Conservation (phyloP, 169 alveolate genomes). For the Amoebophrya sp. region DNA sequence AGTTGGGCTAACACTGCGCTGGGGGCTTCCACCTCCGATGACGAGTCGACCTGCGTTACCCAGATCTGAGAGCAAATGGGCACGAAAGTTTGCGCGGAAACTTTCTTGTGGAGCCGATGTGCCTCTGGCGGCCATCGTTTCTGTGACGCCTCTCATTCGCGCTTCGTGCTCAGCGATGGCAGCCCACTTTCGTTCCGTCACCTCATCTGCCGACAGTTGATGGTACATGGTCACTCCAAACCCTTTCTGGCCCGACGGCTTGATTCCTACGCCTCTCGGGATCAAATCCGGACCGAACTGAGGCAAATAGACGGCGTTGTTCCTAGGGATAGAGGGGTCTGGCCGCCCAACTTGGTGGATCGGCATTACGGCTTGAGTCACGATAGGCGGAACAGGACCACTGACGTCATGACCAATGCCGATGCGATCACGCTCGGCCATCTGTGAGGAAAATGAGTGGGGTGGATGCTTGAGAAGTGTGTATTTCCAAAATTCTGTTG, state of each 20-base stretch:
- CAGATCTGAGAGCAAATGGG: too few species aligned
- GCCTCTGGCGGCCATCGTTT: too few species aligned
- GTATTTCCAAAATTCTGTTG: too few species aligned
- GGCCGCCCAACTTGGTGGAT: not conserved
- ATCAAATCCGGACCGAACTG: not conserved
- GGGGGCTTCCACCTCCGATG: too few species aligned
- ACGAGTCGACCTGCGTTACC: too few species aligned
- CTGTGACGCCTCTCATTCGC: too few species aligned
- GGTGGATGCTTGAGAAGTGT: too few species aligned
- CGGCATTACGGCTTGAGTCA: not conserved
- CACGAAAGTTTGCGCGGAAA: too few species aligned
- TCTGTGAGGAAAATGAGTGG: too few species aligned
- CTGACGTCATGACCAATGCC: not conserved
- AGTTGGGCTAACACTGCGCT: too few species aligned
- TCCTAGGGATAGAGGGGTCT: not conserved
- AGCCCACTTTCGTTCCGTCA: not conserved
- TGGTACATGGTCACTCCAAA: not conserved
- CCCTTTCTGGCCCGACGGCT: not conserved
- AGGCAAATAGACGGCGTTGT: not conserved
- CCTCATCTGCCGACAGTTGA: not conserved
- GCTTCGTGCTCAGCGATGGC: too few species aligned
- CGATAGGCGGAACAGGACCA: not conserved
- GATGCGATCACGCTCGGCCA: not conserved
- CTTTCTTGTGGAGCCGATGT: too few species aligned
- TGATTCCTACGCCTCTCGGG: not conserved